phyloP scores from a whole-genome alignment of 2,329 filamentous ascomycete genomes.

The Sporothrix mexicana region DNA sequence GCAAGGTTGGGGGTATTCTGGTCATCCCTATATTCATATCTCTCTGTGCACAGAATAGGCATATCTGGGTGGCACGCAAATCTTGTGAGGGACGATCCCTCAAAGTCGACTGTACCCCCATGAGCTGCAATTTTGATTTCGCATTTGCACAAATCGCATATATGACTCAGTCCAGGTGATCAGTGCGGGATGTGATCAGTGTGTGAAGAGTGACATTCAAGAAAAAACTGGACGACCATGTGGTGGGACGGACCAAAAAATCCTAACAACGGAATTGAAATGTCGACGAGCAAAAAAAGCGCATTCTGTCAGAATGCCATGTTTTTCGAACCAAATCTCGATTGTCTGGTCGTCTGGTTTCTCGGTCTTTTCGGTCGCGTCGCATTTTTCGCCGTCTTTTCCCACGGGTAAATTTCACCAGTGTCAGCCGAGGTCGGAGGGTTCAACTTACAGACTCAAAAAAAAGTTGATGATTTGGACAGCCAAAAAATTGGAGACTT shows the following conservation, averaged over 20 bases:
- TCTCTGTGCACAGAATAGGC: background rate
- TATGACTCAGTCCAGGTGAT: constrained; percentile 28
- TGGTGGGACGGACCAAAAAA: constrained; percentile 15
- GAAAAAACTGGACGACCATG: background rate
- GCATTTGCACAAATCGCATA: background rate
- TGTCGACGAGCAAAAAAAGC: constrained; percentile 10
- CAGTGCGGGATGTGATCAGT: background rate
- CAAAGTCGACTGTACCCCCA: background rate
- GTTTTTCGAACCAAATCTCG: background rate
- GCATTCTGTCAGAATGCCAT: constrained; percentile 31
- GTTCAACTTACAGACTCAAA: background rate
- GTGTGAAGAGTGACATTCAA: background rate
- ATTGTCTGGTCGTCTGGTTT: background rate
- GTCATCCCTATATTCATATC: no score
- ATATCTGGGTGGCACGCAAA: background rate
- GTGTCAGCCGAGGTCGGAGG: constrained; percentile 31
- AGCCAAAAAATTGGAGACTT: constrained; percentile 1
- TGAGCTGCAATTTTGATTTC: background rate
- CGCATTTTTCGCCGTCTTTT: constrained; percentile 18
- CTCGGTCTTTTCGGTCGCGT: background rate
- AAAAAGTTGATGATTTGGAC: background rate
- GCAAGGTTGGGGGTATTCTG: background rate
- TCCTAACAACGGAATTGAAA: background rate
- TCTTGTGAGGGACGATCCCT: background rate
- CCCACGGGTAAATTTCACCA: constrained; percentile 29